These are phyloP conservation scores for Cladorrhinum samala DNA, from an alignment of 495 filamentous ascomycete genomes.

Conservation along the genomic window DNA sequence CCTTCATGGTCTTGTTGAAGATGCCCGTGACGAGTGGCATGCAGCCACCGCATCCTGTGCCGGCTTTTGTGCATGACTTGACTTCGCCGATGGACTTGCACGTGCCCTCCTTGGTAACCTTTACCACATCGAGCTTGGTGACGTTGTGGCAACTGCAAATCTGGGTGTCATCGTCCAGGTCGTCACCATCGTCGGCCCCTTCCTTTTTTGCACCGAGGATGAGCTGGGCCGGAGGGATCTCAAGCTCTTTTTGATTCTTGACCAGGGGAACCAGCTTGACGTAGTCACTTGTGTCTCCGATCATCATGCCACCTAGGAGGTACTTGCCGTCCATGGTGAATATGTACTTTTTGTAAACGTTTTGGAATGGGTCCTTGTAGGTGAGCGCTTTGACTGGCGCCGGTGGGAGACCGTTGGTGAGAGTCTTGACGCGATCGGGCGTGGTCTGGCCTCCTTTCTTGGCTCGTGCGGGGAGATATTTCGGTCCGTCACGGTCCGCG, in stretches of 20 bases:
- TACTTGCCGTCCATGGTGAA: constrained; percentile 92
- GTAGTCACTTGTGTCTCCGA: constrained; percentile 92
- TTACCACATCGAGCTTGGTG: constrained; percentile 75
- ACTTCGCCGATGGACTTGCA: constrained; percentile 84
- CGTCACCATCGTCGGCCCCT: constrained; percentile 58
- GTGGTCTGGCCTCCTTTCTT: constrained; percentile 30
- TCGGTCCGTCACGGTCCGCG: constrained; percentile 82
- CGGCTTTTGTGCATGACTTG: constrained; percentile 92
- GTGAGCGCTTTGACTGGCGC: constrained; percentile 76
- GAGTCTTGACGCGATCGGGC: constrained; percentile 34
- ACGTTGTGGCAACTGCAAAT: constrained; percentile 98
- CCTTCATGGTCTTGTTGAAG: constrained; percentile 87
- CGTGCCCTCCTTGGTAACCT: constrained; percentile 67
- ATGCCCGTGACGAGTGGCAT: constrained; percentile 89
- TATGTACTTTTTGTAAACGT: constrained; percentile 96
- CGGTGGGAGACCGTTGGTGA: constrained; percentile 49
- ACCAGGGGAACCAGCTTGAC: constrained; percentile 93
- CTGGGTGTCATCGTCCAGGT: constrained; percentile 72
- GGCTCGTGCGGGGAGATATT: constrained; percentile 56
- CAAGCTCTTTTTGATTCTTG: constrained; percentile 76
- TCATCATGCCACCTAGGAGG: constrained; percentile 96
- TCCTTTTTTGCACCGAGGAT: constrained; percentile 77
- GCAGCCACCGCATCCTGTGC: constrained; percentile 90
- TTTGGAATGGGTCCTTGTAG: constrained; percentile 88
- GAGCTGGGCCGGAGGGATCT: constrained; percentile 80